Conservation (phyloP, 371 early-diverging fungal genomes). For the Thermomucor indicae-seudaticae region DNA sequence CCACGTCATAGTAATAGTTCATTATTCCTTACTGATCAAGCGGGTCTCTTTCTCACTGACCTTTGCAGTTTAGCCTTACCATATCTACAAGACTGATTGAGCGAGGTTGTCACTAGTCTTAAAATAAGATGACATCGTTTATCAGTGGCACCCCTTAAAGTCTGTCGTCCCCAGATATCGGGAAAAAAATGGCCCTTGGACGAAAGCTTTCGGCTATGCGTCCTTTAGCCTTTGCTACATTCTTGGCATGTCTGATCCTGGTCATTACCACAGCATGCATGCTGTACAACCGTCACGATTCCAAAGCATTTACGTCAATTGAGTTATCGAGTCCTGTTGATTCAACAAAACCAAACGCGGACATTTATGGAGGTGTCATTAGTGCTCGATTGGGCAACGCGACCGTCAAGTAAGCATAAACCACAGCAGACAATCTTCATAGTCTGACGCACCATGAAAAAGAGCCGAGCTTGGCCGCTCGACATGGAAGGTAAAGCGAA, state of each 20-base stretch:
- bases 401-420: slow-evolving; percentile 63
- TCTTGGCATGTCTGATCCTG: background rate
- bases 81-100: too few species aligned
- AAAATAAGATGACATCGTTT: too few species aligned
- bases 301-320: background rate
- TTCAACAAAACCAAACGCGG: background rate
- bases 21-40: too few species aligned
- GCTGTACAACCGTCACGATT: background rate
- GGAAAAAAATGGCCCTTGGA: too few species aligned
- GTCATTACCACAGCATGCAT: background rate
- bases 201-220: slow-evolving; percentile 1
- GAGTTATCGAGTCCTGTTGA: too few species aligned
- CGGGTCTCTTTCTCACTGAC: too few species aligned
- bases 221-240: background rate
- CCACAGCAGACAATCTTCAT: background rate
- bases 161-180: too few species aligned
- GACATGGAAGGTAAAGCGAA: slow-evolving; percentile 60
- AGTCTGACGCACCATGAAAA: background rate
- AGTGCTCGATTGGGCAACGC: slow-evolving; percentile 82
- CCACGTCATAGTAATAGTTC: too few species aligned
- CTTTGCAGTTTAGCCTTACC: too few species aligned
- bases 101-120: too few species aligned
- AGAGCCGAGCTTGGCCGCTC: slow-evolving; percentile 86
- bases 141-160: too few species aligned
- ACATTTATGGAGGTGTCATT: slow-evolving; percentile 46